Evolutionary conservation across 768 basidiomycete genomes (phyloP), one percentile per base, ranked within the genome.

Genomic region (Phallus indusiatus): DNA sequence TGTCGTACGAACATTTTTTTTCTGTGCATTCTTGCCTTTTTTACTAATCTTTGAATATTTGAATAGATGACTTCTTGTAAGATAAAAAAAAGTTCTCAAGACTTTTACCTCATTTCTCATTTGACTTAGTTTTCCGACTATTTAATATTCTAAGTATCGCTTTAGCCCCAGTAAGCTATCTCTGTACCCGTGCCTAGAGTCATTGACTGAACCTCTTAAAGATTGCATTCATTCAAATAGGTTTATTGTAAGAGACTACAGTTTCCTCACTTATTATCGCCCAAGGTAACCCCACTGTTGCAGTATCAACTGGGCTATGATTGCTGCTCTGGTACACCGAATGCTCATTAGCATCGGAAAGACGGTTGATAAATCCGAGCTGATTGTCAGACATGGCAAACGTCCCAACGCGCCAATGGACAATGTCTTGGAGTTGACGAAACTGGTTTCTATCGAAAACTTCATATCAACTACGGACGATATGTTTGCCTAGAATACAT

Each of bases 221-320:
- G 56, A 11, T 57, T 5, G 47, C 56, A 5, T 57, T 49, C 47
- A 5, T 49, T 16, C 56, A 48, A 34, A 46, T 57, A 2, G 56
- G 56, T 7, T 14, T 57, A 24, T 57, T 47, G 56, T 57, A 57
- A 18, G 21, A 48, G 12, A 50, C 4, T 28, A 22, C 16, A 48
- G 22, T 9, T 50, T 21, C 16, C 5, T 28, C 1, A 9, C 47
- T n/a, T 48, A 4, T 28, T 10, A 11, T 1, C 42, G 2, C 18
- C 33, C 6, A 4, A 12, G 22, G 10, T 54, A 54, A 54, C 22
- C 2, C 42, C 4, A 14, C 33, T 47, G 21, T n/a, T 17, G 16
- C 37, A 74, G 73, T 59, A 70, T 71, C 61, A 64, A 69, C 22
- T 74, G 73, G 73, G 65, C 71, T 5, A 68, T 70, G 68, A 71